These are phyloP conservation scores for Apiospora saccharicola DNA, from an alignment of 2,329 filamentous ascomycete genomes.

Conservation along the genomic window DNA sequence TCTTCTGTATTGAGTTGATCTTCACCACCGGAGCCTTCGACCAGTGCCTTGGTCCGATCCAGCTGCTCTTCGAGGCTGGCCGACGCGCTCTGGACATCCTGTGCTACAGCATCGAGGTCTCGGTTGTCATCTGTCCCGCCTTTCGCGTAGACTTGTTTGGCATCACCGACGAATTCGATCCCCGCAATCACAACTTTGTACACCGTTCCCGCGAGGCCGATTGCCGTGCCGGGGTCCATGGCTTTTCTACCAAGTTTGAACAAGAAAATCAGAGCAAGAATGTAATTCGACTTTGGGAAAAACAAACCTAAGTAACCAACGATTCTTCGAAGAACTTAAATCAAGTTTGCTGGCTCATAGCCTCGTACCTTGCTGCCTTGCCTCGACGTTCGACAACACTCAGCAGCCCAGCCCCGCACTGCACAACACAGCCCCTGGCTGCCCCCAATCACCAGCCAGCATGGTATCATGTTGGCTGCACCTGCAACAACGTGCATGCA, in stretches of 20 bases:
- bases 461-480: neutral
- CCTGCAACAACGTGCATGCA: neutral
- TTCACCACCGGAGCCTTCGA: neutral
- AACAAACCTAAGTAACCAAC: neutral
- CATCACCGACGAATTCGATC: slow-evolving; percentile 33
- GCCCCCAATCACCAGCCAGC: slow-evolving; percentile 1
- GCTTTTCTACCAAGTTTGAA: neutral
- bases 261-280: neutral
- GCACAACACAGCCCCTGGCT: slow-evolving; percentile 1
- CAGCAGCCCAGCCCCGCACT: neutral
- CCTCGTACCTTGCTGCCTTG: neutral
- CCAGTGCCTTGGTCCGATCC: neutral
- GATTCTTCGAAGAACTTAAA: neutral
- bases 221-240: slow-evolving; percentile 32
- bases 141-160: slow-evolving; percentile 34
- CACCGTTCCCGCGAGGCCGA: slow-evolving; percentile 32
- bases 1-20: slow-evolving; percentile 22
- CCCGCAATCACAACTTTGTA: slow-evolving; percentile 34
- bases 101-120: slow-evolving; percentile 30
- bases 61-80: slow-evolving; percentile 31
- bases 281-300: no score
- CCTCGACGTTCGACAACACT: neutral
- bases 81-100: slow-evolving; percentile 31
- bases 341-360: neutral
- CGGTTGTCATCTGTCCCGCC: slow-evolving; percentile 32